Evolutionary conservation across 768 basidiomycete genomes (phyloP).

Genomic region (Tylopilus rubrobrunneus): DNA sequence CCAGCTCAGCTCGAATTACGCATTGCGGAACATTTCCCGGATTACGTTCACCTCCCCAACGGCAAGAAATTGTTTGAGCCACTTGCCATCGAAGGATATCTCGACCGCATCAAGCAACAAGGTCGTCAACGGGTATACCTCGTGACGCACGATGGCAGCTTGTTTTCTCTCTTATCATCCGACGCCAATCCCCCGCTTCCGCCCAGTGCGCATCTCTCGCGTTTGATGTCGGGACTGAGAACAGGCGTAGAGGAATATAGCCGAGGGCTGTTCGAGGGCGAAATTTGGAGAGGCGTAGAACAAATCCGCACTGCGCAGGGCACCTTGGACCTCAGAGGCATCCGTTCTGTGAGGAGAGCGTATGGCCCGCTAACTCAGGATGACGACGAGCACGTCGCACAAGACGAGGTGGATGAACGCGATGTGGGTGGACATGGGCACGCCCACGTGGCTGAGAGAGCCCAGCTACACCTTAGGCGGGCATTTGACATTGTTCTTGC

Average conservation of each 20-base stretch:
- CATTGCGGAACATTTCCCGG: slow-evolving; percentile 64
- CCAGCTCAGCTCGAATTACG: slow-evolving; percentile 70
- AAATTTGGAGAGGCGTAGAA: slow-evolving; percentile 57
- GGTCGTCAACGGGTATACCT: slow-evolving; percentile 63
- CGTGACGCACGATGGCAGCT: slow-evolving; percentile 63
- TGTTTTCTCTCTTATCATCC: slow-evolving; percentile 55
- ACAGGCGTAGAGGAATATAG: slow-evolving; percentile 26
- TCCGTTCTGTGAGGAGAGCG: slow-evolving; percentile 60
- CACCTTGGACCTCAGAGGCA: slow-evolving; percentile 67
- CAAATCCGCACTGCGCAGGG: slow-evolving; percentile 67
- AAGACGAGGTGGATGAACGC: slow-evolving; percentile 46
- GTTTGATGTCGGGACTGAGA: slow-evolving; percentile 28
- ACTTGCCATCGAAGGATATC: slow-evolving; percentile 80
- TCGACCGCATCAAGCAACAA: slow-evolving; percentile 65
- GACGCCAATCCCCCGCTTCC: slow-evolving; percentile 68
- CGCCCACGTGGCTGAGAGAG: slow-evolving; percentile 39
- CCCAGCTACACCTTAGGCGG: slow-evolving; percentile 50
- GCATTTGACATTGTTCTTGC: slow-evolving; percentile 75
- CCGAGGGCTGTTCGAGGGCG: slow-evolving; percentile 41
- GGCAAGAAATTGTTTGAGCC: slow-evolving; percentile 64
- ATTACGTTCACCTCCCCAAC: slow-evolving; percentile 34
- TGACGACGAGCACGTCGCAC: slow-evolving; percentile 19
- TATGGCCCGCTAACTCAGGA: slow-evolving; percentile 30
- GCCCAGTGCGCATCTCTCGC: slow-evolving; percentile 45
- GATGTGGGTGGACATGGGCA: slow-evolving; percentile 66